These are phyloP conservation scores for Bipolaris zeicola DNA, from an alignment of 2,329 filamentous ascomycete genomes.

Conservation along the genomic window DNA sequence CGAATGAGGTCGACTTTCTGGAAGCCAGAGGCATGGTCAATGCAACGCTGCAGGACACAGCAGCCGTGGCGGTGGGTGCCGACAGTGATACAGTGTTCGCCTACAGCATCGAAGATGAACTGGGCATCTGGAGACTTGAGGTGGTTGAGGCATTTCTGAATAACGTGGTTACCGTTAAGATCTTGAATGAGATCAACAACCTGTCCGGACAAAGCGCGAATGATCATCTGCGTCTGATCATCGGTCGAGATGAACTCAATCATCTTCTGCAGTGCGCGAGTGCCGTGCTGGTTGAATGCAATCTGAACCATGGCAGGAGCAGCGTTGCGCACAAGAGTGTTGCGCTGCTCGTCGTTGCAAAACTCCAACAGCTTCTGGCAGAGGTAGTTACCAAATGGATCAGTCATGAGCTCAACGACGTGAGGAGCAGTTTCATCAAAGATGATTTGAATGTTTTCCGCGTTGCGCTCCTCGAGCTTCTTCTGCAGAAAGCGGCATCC, in stretches of 20 bases:
- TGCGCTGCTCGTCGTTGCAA: slow-evolving; percentile 93
- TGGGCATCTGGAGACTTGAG: slow-evolving; percentile 81
- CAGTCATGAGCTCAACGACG: slow-evolving; percentile 95
- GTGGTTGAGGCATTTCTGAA: slow-evolving; percentile 98
- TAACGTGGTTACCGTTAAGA: slow-evolving; percentile 97
- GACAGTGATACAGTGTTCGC: slow-evolving; percentile 82
- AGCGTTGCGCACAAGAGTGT: slow-evolving; percentile 87
- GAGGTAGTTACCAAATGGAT: slow-evolving; percentile 98
- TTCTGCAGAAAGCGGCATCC: slow-evolving; percentile 96
- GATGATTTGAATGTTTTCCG: slow-evolving; percentile 86
- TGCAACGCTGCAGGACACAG: slow-evolving; percentile 96
- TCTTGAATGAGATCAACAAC: slow-evolving; percentile 97
- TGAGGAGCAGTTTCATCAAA: slow-evolving; percentile 92
- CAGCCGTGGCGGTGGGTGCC: slow-evolving; percentile 97
- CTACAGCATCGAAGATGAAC: slow-evolving; percentile 97
- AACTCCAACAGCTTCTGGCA: slow-evolving; percentile 98
- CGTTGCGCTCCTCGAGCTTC: slow-evolving; percentile 88
- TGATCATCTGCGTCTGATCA: slow-evolving; percentile 82
- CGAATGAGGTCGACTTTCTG: slow-evolving; percentile 88
- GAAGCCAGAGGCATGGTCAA: slow-evolving; percentile 89
- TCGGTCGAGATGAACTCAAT: slow-evolving; percentile 92
- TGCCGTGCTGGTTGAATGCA: slow-evolving; percentile 95
- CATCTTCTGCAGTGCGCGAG: slow-evolving; percentile 97
- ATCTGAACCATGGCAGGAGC: slow-evolving; percentile 87
- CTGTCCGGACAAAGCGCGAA: slow-evolving; percentile 77